Evolutionary conservation across 805 yeast genomes (phyloP).

Genomic region (Danielia oregonensis): DNA sequence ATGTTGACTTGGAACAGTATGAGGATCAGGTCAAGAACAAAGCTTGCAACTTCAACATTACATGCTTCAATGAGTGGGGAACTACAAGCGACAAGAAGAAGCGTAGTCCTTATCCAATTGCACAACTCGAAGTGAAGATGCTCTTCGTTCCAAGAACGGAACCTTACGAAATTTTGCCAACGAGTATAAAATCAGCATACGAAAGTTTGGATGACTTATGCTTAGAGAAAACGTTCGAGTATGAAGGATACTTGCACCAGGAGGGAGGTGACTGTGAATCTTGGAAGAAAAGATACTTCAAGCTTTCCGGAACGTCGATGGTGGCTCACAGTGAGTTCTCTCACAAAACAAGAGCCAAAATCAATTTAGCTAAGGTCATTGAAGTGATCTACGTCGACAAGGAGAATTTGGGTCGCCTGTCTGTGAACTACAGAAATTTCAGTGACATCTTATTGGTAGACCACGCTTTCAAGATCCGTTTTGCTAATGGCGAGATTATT

Average conservation of each 20-base stretch:
- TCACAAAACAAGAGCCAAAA: slow-evolving; percentile 67
- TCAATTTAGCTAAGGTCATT: slow-evolving; percentile 68
- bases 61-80: slow-evolving; percentile 84
- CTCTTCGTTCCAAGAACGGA: slow-evolving; percentile 64
- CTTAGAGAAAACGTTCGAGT: slow-evolving; percentile 20
- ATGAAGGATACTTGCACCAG: slow-evolving; percentile 76
- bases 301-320: slow-evolving; percentile 65
- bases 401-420: slow-evolving; percentile 23
- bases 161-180: slow-evolving; percentile 61
- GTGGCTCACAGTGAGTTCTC: slow-evolving; percentile 73
- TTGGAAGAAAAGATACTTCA: slow-evolving; percentile 73
- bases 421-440: slow-evolving; percentile 49
- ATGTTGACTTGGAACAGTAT: slow-evolving; percentile 58
- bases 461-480: slow-evolving; percentile 70
- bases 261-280: slow-evolving; percentile 85
- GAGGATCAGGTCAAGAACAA: slow-evolving; percentile 54
- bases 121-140: slow-evolving; percentile 65
- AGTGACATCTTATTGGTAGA: slow-evolving; percentile 69
- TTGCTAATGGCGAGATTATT: slow-evolving; percentile 76
- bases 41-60: slow-evolving; percentile 48
- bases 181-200: slow-evolving; percentile 52
- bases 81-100: slow-evolving; percentile 23
- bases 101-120: slow-evolving; percentile 54
- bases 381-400: slow-evolving; percentile 46
- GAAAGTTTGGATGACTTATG: slow-evolving; percentile 32